A percentile compares a stretch with the other conserved stretches of the same genome.
phyloP scores from a whole-genome alignment of 306 rosid genomes.

The Fragaria vesca region DNA sequence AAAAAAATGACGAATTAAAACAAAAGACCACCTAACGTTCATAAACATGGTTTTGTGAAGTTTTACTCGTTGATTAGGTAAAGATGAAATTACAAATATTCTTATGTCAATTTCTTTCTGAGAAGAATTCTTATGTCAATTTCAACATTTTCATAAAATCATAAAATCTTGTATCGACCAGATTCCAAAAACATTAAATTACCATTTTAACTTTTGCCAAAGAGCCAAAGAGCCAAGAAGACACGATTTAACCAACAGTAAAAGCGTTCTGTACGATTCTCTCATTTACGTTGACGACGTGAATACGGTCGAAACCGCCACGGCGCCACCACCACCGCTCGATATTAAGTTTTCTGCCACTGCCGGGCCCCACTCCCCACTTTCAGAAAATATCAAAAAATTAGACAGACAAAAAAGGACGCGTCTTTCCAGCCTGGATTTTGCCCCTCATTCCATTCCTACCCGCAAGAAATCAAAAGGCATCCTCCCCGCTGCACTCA shows the following conservation, averaged over 20 bases:
- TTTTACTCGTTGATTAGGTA: no score
- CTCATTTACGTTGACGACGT: background rate
- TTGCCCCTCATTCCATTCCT: background rate
- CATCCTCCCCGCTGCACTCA: background rate
- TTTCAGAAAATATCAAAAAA: background rate
- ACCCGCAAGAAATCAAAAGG: background rate
- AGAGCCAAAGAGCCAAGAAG: background rate
- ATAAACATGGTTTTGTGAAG: no score
- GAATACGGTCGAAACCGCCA: background rate
- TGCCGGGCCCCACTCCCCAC: background rate
- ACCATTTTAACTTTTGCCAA: no score
- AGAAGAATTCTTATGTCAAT: no score
- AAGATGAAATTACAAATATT: no score
- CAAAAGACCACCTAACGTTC: no score
- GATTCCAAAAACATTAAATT: no score
- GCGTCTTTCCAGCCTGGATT: conserved; percentile 62
- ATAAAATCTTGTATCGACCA: no score
- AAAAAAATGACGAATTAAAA: no score
- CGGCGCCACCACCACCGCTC: background rate
- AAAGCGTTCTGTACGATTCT: background rate
- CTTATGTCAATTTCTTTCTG: no score
- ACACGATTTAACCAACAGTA: background rate
- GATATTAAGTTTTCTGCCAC: background rate
- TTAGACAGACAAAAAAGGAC: conserved; percentile 7
- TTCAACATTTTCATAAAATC: no score